These are phyloP conservation scores for Arabidopsis thaliana DNA, from an alignment of 345 rosid genomes.

Conservation along the genomic window DNA sequence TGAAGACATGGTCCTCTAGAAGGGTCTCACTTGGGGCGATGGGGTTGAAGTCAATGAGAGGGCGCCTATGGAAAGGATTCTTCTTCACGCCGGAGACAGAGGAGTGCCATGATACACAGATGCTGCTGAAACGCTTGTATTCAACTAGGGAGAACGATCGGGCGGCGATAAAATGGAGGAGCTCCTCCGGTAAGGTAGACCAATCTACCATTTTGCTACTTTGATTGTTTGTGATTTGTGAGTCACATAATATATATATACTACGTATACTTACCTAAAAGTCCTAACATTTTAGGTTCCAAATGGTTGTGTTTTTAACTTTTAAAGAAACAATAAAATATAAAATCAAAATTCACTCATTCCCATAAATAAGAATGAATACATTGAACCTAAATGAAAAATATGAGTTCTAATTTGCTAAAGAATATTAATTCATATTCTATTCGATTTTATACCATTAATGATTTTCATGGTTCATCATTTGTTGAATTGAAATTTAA, in stretches of 20 bases:
- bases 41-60: not conserved
- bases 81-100: not conserved
- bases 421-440: too few species aligned
- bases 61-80: not conserved
- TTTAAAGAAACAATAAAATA: too few species aligned
- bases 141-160: not conserved
- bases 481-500: too few species aligned
- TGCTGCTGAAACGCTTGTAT: slow-evolving; percentile 2
- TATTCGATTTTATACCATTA: not conserved
- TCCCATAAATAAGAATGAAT: not conserved
- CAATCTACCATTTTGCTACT: not conserved
- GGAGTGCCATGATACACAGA: slow-evolving; percentile 17
- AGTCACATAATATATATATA: too few species aligned
- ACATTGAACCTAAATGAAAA: not conserved
- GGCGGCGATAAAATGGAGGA: not conserved
- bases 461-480: too few species aligned
- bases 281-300: too few species aligned
- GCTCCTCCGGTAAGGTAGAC: not conserved
- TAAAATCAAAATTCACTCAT: not conserved
- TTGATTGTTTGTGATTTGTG: not conserved
- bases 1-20: not conserved
- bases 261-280: not conserved
- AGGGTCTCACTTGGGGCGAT: not conserved
- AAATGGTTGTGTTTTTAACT: too few species aligned
- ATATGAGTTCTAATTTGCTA: too few species aligned